These are phyloP conservation scores for Aureobasidium mangrovei DNA, from an alignment of 2,329 filamentous ascomycete genomes.

Conservation along the genomic window DNA sequence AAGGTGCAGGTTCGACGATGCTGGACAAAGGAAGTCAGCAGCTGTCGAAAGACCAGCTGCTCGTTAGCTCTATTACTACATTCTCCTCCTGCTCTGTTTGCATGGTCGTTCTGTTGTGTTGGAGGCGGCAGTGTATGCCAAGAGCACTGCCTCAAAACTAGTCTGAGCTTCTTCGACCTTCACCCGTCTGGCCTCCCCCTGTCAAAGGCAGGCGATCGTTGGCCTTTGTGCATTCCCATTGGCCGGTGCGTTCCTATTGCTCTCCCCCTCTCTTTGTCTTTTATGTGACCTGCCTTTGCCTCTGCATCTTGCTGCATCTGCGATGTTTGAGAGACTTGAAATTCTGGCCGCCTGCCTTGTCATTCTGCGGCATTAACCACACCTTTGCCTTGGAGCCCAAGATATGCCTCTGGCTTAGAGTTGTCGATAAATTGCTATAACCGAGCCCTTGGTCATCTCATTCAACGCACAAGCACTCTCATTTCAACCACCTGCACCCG, in stretches of 20 bases:
- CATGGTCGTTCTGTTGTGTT: neutral
- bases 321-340: neutral
- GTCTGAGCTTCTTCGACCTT: neutral
- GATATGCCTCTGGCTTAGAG: neutral
- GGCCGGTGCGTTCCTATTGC: neutral
- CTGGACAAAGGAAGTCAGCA: neutral
- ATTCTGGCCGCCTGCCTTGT: neutral
- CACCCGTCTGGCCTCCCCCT: constrained; percentile 3
- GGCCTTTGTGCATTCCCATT: neutral
- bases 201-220: neutral
- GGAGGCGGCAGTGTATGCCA: neutral
- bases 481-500: constrained; percentile 8
- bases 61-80: neutral
- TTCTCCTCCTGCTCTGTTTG: neutral
- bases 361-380: neutral
- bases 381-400: neutral
- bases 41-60: neutral
- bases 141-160: constrained; percentile 7
- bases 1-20: neutral
- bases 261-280: neutral
- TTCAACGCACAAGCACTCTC: constrained; percentile 12
- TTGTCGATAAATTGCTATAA: constrained; percentile 9
- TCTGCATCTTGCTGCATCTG: neutral
- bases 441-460: constrained; percentile 4
- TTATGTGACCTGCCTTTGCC: neutral